Percentiles rank a stretch among this genome's conserved stretches.
phyloP scores from a whole-genome alignment of 257 asterid genomes.

The Nicotiana benthamiana region DNA sequence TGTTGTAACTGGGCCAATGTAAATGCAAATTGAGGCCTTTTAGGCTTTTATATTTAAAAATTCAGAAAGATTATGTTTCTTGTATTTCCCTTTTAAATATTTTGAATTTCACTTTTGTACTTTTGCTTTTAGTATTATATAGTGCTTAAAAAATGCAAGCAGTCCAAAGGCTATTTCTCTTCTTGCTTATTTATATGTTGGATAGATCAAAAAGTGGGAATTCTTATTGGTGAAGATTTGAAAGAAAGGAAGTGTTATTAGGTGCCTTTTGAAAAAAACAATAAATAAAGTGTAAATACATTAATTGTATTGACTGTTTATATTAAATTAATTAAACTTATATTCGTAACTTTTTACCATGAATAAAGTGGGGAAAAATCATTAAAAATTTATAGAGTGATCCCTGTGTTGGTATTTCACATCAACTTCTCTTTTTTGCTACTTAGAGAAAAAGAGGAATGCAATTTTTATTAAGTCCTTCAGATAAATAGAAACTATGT shows the following conservation, averaged over 20 bases:
- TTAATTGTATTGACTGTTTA: too few relatives aligned
- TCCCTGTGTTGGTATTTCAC: neutral
- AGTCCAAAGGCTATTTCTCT: neutral
- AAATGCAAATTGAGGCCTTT: slow-evolving; percentile 24
- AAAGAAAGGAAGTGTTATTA: neutral
- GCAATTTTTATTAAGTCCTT: neutral
- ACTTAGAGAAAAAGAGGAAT: neutral
- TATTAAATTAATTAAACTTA: too few relatives aligned
- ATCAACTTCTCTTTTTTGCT: neutral
- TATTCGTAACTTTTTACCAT: too few relatives aligned
- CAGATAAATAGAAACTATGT: neutral
- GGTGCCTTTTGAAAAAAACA: neutral
- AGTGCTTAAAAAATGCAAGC: neutral
- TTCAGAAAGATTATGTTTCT: neutral
- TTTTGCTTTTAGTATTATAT: neutral
- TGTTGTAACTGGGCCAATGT: slow-evolving; percentile 37
- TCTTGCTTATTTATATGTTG: neutral
- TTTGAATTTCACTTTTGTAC: neutral
- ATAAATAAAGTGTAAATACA: too few relatives aligned
- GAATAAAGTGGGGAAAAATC: too few relatives aligned
- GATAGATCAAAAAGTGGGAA: neutral
- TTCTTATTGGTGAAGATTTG: neutral
- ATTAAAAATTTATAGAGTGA: too few relatives aligned
- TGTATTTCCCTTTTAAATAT: neutral
- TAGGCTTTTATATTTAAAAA: slow-evolving; percentile 10